Percentiles rank a stretch among this genome's conserved stretches.
Conservation (phyloP, 1,284 basidiomycete genomes). For the Ustanciosporium gigantosporum region DNA sequence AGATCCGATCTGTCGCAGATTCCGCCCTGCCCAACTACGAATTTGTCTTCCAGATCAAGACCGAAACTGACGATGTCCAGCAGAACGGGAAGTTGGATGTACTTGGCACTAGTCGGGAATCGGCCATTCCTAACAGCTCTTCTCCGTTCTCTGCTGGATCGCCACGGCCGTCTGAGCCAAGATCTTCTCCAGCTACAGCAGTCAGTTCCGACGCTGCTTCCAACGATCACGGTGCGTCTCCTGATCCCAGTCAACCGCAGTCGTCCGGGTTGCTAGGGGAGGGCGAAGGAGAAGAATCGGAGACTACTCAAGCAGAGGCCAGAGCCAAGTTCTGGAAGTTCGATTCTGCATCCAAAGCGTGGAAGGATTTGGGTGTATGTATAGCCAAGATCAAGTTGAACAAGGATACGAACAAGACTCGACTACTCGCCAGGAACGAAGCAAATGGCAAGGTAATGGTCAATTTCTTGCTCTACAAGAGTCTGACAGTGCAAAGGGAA, state of each 20-base stretch:
- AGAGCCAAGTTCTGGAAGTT: slow-evolving; percentile 55
- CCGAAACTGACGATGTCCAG: background rate
- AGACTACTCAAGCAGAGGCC: slow-evolving; percentile 35
- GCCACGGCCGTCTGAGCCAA: no score
- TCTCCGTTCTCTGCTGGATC: background rate
- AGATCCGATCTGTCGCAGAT: slow-evolving; percentile 22
- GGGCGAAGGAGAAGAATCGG: slow-evolving; percentile 55
- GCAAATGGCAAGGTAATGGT: slow-evolving; percentile 52
- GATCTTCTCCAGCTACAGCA: background rate
- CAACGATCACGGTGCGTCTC: background rate
- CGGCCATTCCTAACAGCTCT: background rate
- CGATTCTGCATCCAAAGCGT: slow-evolving; percentile 25
- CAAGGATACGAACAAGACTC: slow-evolving; percentile 20
- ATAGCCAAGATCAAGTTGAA: slow-evolving; percentile 49
- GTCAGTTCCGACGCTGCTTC: background rate
- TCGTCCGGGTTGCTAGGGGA: slow-evolving; percentile 34
- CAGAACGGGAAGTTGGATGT: background rate
- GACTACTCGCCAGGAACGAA: slow-evolving; percentile 51
- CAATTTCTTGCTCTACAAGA: slow-evolving; percentile 48
- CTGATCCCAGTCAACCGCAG: slow-evolving; percentile 12
- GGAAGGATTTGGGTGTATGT: slow-evolving; percentile 54
- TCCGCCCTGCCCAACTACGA: slow-evolving; percentile 27
- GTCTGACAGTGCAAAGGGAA: slow-evolving; percentile 33
- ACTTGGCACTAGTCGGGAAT: background rate
- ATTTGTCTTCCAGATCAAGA: slow-evolving; percentile 22